phyloP scores from a whole-genome alignment of 2,329 filamentous ascomycete species.

The Aspergillus sclerotialis region DNA sequence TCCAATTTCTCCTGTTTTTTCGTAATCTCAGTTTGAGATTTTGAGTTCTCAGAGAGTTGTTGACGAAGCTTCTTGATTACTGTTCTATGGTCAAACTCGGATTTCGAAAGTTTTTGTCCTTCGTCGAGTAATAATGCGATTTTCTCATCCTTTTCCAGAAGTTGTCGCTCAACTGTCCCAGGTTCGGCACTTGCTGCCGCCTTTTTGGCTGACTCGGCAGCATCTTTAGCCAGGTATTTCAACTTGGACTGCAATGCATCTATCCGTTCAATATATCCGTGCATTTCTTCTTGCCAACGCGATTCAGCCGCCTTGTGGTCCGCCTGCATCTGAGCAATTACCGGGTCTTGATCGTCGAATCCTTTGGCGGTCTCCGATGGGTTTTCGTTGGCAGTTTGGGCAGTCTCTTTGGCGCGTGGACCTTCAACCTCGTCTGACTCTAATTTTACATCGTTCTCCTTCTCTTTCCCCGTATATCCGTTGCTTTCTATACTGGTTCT shows the following conservation, averaged over 20 bases:
- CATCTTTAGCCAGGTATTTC: constrained; percentile 76
- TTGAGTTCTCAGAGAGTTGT: constrained; percentile 46
- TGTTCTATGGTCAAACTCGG: constrained; percentile 74
- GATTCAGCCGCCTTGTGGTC: constrained; percentile 46
- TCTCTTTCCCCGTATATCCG: not conserved
- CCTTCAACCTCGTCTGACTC: constrained; percentile 5
- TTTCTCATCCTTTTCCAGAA: constrained; percentile 84
- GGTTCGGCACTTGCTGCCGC: constrained; percentile 55
- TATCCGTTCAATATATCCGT: constrained; percentile 78
- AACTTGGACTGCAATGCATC: constrained; percentile 89
- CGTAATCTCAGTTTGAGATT: constrained; percentile 42
- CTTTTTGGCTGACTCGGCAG: constrained; percentile 66
- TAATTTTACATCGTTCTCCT: constrained; percentile 3
- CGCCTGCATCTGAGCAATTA: constrained; percentile 43
- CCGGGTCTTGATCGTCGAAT: constrained; percentile 33
- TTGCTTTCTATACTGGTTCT: constrained; percentile 2
- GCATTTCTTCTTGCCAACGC: constrained; percentile 72
- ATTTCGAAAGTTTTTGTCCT: constrained; percentile 78
- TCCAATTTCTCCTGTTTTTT: constrained; percentile 59
- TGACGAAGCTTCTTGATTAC: constrained; percentile 71
- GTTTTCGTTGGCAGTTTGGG: constrained; percentile 10
- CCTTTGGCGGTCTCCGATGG: constrained; percentile 7
- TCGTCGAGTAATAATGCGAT: constrained; percentile 88
- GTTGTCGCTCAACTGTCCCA: constrained; percentile 65
- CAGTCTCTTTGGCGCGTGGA: constrained; percentile 8